Conservation (phyloP, 2,329 filamentous ascomycete genomes). For the Aureobasidium mangrovei region DNA sequence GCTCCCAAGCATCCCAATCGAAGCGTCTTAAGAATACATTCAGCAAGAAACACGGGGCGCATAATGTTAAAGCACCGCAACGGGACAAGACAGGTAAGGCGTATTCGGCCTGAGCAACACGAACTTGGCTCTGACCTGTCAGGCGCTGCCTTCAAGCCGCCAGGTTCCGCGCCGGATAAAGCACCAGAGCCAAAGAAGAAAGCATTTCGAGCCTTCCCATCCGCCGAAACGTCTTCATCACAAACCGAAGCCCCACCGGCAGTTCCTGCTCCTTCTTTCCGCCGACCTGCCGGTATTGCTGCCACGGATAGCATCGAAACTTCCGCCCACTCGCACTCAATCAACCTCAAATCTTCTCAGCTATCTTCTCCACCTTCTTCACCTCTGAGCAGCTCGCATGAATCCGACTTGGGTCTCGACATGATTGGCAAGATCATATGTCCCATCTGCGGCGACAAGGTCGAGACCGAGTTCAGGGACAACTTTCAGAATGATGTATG, state of each 20-base stretch:
- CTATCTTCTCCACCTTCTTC: neutral
- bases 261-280: neutral
- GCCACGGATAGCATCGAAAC: neutral
- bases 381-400: neutral
- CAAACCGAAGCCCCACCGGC: neutral
- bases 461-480: constrained; percentile 21
- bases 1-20: neutral
- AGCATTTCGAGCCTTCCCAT: neutral
- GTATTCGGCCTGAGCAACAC: neutral
- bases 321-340: neutral
- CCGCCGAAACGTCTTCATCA: neutral
- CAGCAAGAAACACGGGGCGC: neutral
- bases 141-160: neutral
- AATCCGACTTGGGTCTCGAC: neutral
- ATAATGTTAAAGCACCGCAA: neutral
- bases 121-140: neutral
- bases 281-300: neutral
- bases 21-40: neutral
- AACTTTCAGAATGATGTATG: constrained; percentile 24
- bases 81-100: neutral
- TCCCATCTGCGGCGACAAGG: constrained; percentile 28
- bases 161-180: neutral
- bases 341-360: constrained; percentile 2
- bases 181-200: neutral
- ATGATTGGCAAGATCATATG: constrained; percentile 17